Evolutionary conservation across 2,329 filamentous ascomycete species (phyloP).

Genomic region (Fusarium nematophilum): DNA sequence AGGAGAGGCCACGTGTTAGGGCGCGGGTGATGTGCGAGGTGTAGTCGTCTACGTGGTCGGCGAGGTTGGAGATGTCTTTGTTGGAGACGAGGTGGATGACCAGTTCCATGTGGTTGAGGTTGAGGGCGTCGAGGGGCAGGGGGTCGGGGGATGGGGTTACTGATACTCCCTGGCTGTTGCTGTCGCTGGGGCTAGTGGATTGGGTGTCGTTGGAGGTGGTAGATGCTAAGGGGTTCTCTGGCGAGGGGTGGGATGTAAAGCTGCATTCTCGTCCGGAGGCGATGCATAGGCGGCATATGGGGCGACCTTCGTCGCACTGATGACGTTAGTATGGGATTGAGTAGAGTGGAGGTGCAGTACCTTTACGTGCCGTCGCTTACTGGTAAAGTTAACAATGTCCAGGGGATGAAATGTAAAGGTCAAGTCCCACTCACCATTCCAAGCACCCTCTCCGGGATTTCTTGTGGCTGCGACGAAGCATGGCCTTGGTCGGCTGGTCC

Average conservation of each 20-base stretch:
- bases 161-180: not conserved
- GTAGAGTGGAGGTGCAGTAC: not conserved
- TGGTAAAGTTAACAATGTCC: not conserved
- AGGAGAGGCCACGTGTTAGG: not conserved
- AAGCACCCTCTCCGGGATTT: conserved; percentile 32
- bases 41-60: not conserved
- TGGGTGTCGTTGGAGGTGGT: not conserved
- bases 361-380: conserved; percentile 34
- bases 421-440: conserved; percentile 19
- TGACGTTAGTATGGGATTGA: conserved; percentile 9
- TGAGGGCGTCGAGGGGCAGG: not conserved
- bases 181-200: accelerated
- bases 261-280: conserved; percentile 22
- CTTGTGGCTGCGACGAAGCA: conserved; percentile 36
- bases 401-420: not conserved
- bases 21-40: not conserved
- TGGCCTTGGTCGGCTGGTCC: not conserved
- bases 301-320: conserved; percentile 34
- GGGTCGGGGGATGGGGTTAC: not conserved
- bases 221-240: accelerated
- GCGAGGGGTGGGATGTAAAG: not conserved
- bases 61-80: conserved; percentile 11
- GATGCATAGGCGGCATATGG: conserved; percentile 25
- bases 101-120: conserved; percentile 25
- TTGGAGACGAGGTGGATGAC: not conserved